Evolutionary conservation across 495 filamentous ascomycete species (phyloP).

Genomic region (Pseudomonodictys pantanalensis): DNA sequence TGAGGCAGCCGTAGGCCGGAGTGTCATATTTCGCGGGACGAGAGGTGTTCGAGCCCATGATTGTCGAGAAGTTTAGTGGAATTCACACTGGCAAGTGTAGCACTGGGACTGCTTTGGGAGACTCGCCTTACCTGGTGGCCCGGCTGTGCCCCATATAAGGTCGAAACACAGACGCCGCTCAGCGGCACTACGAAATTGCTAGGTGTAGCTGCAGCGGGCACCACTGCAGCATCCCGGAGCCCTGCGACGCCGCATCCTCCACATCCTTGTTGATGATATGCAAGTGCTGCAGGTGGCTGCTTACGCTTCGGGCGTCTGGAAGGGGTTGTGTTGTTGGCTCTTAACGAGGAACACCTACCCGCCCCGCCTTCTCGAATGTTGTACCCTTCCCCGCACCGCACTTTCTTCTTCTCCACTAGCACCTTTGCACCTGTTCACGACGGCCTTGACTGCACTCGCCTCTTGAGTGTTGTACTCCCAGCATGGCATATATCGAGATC

Average conservation of each 20-base stretch:
- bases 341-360: background rate
- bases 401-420: background rate
- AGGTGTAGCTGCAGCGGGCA: background rate
- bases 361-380: no score
- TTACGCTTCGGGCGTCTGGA: background rate
- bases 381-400: background rate
- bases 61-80: background rate
- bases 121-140: background rate
- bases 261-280: background rate
- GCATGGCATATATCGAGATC: constrained; percentile 5
- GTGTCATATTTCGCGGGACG: background rate
- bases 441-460: background rate
- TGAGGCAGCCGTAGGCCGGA: background rate
- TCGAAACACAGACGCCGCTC: background rate
- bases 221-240: background rate
- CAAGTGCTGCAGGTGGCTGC: constrained; percentile 2
- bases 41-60: background rate
- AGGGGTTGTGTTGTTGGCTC: background rate
- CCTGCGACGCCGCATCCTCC: background rate
- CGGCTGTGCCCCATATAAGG: background rate
- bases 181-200: background rate
- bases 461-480: background rate
- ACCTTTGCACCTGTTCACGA: background rate
- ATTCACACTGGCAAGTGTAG: background rate
- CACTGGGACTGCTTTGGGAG: background rate